Conservation (phyloP, 2,329 filamentous ascomycete genomes). For the Ophiostoma australiae region DNA sequence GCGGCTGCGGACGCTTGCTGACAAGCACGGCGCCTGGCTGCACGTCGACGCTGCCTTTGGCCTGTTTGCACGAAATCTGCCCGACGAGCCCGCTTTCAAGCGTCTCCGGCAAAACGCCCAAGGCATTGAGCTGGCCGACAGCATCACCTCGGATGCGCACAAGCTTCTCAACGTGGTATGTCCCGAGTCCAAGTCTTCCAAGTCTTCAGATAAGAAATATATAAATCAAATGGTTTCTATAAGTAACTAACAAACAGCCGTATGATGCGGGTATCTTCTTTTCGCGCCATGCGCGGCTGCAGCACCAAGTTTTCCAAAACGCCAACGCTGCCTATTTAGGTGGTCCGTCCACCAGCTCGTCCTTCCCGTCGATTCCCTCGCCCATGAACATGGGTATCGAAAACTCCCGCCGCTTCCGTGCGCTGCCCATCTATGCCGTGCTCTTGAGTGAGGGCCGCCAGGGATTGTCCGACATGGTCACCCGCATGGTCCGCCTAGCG, state of each 20-base stretch:
- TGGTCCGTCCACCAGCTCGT: not conserved
- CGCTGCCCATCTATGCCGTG: constrained; percentile 81
- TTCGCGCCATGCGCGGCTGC: constrained; percentile 56
- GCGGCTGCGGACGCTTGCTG: constrained; percentile 62
- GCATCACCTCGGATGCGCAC: constrained; percentile 80
- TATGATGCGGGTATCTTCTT: constrained; percentile 93
- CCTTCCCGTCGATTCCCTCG: constrained; percentile 56
- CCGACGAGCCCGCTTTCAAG: constrained; percentile 51
- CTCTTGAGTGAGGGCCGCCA: constrained; percentile 66
- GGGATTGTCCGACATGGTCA: constrained; percentile 65
- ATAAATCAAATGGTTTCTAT: not conserved
- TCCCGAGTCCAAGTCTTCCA: constrained; percentile 25
- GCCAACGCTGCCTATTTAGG: constrained; percentile 76
- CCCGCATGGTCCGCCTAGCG: constrained; percentile 66
- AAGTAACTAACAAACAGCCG: constrained; percentile 45
- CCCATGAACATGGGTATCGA: constrained; percentile 84
- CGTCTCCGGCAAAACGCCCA: constrained; percentile 46
- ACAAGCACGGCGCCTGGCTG: constrained; percentile 73
- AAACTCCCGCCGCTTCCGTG: constrained; percentile 86
- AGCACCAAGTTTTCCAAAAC: constrained; percentile 68
- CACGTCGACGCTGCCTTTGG: constrained; percentile 86
- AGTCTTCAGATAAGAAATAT: too few species aligned
- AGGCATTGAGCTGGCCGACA: constrained; percentile 77
- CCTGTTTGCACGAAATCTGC: constrained; percentile 67
- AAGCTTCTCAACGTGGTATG: constrained; percentile 84